A percentile compares a stretch with the other conserved stretches of the same genome.
Evolutionary conservation across 108 stramenopile species (phyloP).

Genomic region (Cylindrotheca closterium): DNA sequence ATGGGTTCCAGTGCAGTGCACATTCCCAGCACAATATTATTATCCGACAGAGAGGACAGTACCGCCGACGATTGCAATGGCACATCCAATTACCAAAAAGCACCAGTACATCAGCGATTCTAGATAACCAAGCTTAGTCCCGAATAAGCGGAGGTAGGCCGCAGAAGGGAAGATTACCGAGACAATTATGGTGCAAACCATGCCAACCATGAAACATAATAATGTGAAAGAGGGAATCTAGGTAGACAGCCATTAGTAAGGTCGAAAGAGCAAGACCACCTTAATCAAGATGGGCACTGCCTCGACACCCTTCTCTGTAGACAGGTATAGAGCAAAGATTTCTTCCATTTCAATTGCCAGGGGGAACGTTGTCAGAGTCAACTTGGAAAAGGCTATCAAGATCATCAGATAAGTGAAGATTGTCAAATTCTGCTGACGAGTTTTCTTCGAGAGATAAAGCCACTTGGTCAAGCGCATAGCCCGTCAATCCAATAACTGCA

Average conservation of each 20-base stretch:
- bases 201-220: slow-evolving; percentile 71
- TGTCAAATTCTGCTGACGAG: slow-evolving; percentile 46
- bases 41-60: slow-evolving; percentile 23
- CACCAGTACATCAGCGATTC: slow-evolving; percentile 47
- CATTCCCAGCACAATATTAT: no score
- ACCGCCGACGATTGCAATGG: slow-evolving; percentile 58
- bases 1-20: no score
- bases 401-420: slow-evolving; percentile 80
- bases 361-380: slow-evolving; percentile 82
- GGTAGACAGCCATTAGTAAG: slow-evolving; percentile 67
- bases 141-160: slow-evolving; percentile 72
- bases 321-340: slow-evolving; percentile 61
- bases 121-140: slow-evolving; percentile 36
- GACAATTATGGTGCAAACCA: slow-evolving; percentile 80
- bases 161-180: slow-evolving; percentile 74
- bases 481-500: slow-evolving; percentile 66
- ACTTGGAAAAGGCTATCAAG: slow-evolving; percentile 74
- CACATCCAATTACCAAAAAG: slow-evolving; percentile 42
- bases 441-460: slow-evolving; percentile 68
- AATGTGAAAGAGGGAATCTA: slow-evolving; percentile 79
- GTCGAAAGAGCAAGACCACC: slow-evolving; percentile 49
- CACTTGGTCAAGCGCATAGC: slow-evolving; percentile 82
- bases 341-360: slow-evolving; percentile 81
- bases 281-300: slow-evolving; percentile 56
- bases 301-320: slow-evolving; percentile 56